phyloP scores from a whole-genome alignment of 2,329 filamentous ascomycete genomes.

The Calonectria henricotiae region DNA sequence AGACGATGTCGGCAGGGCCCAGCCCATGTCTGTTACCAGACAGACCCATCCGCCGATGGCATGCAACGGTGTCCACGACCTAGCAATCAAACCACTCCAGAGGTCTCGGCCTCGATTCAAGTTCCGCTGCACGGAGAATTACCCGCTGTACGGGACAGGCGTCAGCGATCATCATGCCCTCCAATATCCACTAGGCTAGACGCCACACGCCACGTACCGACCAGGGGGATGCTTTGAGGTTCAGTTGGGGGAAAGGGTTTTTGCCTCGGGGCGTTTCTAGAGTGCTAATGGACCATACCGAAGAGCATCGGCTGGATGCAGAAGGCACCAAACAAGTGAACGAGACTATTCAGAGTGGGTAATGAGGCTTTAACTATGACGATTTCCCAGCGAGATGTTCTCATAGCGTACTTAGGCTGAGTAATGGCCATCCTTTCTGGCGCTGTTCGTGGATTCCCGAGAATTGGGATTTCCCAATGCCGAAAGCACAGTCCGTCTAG shows the following conservation, averaged over 20 bases:
- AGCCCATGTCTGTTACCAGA: conserved; percentile 17
- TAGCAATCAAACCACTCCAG: conserved; percentile 17
- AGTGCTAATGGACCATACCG: conserved; percentile 41
- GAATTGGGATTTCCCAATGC: neutral
- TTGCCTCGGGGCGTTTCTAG: conserved; percentile 46
- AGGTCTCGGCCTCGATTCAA: conserved; percentile 28
- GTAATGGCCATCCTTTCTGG: neutral
- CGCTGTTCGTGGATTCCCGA: neutral
- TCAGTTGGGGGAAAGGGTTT: conserved; percentile 40
- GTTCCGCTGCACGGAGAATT: conserved; percentile 28
- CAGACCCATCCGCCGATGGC: neutral
- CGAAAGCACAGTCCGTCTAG: neutral
- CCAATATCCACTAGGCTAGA: conserved; percentile 16
- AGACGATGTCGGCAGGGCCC: neutral
- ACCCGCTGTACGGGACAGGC: conserved; percentile 16
- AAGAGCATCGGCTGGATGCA: conserved; percentile 37
- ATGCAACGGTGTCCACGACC: conserved; percentile 19
- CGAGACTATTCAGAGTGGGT: conserved; percentile 37
- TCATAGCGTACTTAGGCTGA: neutral
- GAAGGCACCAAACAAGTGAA: conserved; percentile 40
- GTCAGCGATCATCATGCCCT: conserved; percentile 26
- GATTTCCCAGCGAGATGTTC: neutral
- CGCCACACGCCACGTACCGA: conserved; percentile 36
- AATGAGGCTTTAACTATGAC: conserved; percentile 30
- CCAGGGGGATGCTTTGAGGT: conserved; percentile 34